These are phyloP conservation scores for Pontederia crassipes DNA, from an alignment of 176 grass and related monocot species.

Conservation along the genomic window DNA sequence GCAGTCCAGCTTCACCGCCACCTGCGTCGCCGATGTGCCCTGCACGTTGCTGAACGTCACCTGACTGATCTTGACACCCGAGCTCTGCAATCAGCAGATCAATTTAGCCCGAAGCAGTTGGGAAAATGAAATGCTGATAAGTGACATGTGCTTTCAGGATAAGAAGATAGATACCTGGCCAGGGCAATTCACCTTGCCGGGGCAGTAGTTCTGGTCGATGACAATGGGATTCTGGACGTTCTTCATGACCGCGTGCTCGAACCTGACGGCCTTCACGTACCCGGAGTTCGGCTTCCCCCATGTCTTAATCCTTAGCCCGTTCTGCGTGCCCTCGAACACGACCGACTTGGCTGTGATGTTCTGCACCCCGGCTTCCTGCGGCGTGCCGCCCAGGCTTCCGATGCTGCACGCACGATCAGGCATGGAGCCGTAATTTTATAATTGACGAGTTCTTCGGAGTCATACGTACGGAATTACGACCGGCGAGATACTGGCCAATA, in stretches of 20 bases:
- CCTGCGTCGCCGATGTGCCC: slow-evolving; percentile 37
- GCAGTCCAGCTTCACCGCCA: slow-evolving; percentile 56
- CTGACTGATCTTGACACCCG: slow-evolving; percentile 45
- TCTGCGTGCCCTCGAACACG: slow-evolving; percentile 31
- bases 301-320: slow-evolving; percentile 60
- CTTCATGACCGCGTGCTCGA: slow-evolving; percentile 27
- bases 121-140: background rate
- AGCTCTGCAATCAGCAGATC: slow-evolving; percentile 30
- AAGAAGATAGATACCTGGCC: slow-evolving; percentile 25
- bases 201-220: slow-evolving; percentile 71
- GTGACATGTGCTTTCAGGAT: background rate
- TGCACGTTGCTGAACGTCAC: slow-evolving; percentile 27
- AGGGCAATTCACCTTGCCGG: slow-evolving; percentile 26
- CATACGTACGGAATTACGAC: background rate
- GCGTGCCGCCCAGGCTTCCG: slow-evolving; percentile 33
- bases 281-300: slow-evolving; percentile 38
- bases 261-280: slow-evolving; percentile 25
- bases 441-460: background rate
- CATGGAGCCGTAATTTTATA: background rate
- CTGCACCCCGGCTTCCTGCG: slow-evolving; percentile 28
- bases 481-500: background rate
- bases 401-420: slow-evolving; percentile 27
- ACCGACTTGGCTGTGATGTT: slow-evolving; percentile 44
- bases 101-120: too few relatives aligned
- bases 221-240: slow-evolving; percentile 45